A percentile compares a stretch with the other conserved stretches of the same genome.
phyloP scores from a whole-genome alignment of 352 stramenopile genomes.

The Aphanomyces cochlioides region DNA sequence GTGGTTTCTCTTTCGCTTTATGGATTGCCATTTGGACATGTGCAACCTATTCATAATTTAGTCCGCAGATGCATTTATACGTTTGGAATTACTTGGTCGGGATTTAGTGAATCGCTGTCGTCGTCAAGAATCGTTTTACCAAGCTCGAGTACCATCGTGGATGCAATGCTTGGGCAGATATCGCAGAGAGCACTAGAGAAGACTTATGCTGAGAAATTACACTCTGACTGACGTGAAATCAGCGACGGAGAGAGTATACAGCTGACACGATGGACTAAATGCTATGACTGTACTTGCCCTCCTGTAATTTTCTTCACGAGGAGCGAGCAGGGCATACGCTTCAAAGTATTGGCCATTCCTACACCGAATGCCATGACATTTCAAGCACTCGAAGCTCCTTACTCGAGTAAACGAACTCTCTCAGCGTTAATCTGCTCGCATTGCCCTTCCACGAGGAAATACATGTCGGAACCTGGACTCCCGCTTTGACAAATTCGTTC shows the following conservation, averaged over 20 bases:
- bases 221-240: slow-evolving; percentile 57
- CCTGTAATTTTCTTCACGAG: slow-evolving; percentile 65
- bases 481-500: slow-evolving; percentile 75
- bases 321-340: slow-evolving; percentile 75
- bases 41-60: too few relatives aligned
- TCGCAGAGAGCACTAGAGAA: too few relatives aligned
- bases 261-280: slow-evolving; percentile 59
- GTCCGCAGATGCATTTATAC: too few relatives aligned
- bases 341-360: slow-evolving; percentile 73
- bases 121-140: too few relatives aligned
- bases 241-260: slow-evolving; percentile 78
- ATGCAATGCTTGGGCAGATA: too few relatives aligned
- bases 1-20: neutral
- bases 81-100: too few relatives aligned
- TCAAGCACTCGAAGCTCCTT: neutral
- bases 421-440: slow-evolving; percentile 74
- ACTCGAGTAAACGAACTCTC: slow-evolving; percentile 50
- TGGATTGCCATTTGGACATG: too few relatives aligned
- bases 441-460: slow-evolving; percentile 79
- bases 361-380: neutral
- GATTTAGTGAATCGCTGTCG: too few relatives aligned
- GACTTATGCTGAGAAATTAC: too few relatives aligned
- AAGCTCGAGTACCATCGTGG: too few relatives aligned
- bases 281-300: slow-evolving; percentile 68
- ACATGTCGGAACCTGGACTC: slow-evolving; percentile 71